A percentile compares a stretch with the other conserved stretches of the same genome.
phyloP scores from a whole-genome alignment of 2,329 filamentous ascomycete species.

The Penicillium sumatraense region DNA sequence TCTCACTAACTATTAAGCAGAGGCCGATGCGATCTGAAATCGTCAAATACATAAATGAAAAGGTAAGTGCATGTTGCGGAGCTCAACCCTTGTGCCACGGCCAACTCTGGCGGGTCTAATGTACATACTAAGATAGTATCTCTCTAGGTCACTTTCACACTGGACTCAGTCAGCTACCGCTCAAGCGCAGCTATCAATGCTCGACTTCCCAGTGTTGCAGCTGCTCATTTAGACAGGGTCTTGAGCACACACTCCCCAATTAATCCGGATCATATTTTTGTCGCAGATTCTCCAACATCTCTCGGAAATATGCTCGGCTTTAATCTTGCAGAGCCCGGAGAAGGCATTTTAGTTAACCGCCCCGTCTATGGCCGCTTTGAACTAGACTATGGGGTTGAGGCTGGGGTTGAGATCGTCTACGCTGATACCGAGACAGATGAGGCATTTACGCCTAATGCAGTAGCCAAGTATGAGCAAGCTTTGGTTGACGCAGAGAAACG shows the following conservation, averaged over 20 bases:
- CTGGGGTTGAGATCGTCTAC: constrained; percentile 45
- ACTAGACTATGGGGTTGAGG: constrained; percentile 53
- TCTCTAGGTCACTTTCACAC: constrained; percentile 36
- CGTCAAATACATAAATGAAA: constrained; percentile 43
- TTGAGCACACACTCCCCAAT: constrained; percentile 44
- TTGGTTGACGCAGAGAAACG: constrained; percentile 33
- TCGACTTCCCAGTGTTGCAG: constrained; percentile 46
- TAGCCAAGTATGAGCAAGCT: constrained; percentile 44
- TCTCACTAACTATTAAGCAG: constrained; percentile 25
- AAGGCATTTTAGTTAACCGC: constrained; percentile 52
- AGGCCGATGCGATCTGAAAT: constrained; percentile 43
- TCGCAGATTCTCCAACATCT: constrained; percentile 48
- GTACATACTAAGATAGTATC: too few relatives aligned
- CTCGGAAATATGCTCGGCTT: constrained; percentile 50
- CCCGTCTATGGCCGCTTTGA: constrained; percentile 57
- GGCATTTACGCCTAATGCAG: constrained; percentile 39
- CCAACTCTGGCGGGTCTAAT: constrained; percentile 6
- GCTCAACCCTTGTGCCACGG: not conserved
- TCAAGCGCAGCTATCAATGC: constrained; percentile 43
- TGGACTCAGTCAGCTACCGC: constrained; percentile 46
- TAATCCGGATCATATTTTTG: constrained; percentile 41
- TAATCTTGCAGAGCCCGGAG: constrained; percentile 48
- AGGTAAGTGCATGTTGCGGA: constrained; percentile 15
- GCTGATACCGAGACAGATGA: constrained; percentile 43
- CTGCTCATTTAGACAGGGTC: constrained; percentile 47